Evolutionary conservation across 208 protist genomes (phyloP).

Genomic region (Vickermania ingenoplastis): DNA sequence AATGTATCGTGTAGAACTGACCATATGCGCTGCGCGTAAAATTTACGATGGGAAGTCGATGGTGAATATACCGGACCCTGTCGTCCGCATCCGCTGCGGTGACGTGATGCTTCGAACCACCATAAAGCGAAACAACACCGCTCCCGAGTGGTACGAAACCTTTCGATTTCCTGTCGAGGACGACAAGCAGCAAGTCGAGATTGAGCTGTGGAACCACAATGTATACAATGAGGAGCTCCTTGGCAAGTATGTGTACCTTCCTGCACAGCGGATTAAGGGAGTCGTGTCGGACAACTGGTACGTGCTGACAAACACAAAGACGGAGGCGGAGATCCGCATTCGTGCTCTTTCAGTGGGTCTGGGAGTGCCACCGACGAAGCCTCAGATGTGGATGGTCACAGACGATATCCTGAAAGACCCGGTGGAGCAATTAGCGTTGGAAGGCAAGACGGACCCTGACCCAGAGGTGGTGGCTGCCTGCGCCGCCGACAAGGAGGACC

Average conservation of each 20-base stretch:
- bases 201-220: slow-evolving; percentile 64
- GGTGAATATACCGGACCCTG: slow-evolving; percentile 43
- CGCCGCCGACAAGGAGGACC: neutral
- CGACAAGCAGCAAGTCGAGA: slow-evolving; percentile 31
- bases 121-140: slow-evolving; percentile 32
- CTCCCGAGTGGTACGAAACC: slow-evolving; percentile 59
- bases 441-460: slow-evolving; percentile 27
- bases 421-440: slow-evolving; percentile 27
- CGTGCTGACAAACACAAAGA: slow-evolving; percentile 44
- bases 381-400: slow-evolving; percentile 51
- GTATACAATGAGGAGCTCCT: slow-evolving; percentile 46
- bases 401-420: slow-evolving; percentile 42
- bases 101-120: slow-evolving; percentile 60
- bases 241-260: slow-evolving; percentile 45
- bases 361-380: slow-evolving; percentile 18
- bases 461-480: slow-evolving; percentile 1
- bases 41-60: slow-evolving; percentile 29
- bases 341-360: slow-evolving; percentile 67
- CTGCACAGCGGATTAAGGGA: slow-evolving; percentile 36
- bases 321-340: slow-evolving; percentile 46
- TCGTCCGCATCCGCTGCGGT: slow-evolving; percentile 30
- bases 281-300: slow-evolving; percentile 62
- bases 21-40: slow-evolving; percentile 51
- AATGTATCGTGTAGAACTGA: slow-evolving; percentile 41
- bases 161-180: slow-evolving; percentile 65